Conservation (phyloP, 2,329 filamentous ascomycete genomes). For the Monosporascus sp. region DNA sequence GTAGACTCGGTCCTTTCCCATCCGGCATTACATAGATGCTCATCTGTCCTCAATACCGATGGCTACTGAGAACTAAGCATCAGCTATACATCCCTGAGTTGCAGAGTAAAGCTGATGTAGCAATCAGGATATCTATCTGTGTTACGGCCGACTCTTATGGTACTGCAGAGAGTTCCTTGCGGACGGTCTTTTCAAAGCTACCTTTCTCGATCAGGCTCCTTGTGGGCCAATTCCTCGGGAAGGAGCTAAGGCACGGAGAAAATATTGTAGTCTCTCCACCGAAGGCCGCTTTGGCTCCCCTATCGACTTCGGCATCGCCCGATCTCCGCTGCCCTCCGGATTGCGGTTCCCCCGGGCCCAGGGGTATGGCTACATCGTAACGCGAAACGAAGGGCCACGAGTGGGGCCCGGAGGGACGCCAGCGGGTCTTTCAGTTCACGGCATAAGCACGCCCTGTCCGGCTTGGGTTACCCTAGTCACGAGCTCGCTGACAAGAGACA, state of each 20-base stretch:
- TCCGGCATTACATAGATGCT: no score
- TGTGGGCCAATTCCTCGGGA: neutral
- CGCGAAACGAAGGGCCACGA: slow-evolving; percentile 69
- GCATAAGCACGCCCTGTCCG: slow-evolving; percentile 74
- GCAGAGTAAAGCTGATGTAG: no score
- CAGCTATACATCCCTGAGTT: no score
- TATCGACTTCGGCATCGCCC: neutral
- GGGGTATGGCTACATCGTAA: slow-evolving; percentile 65
- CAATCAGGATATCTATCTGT: no score
- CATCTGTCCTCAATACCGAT: no score
- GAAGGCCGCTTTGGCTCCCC: neutral
- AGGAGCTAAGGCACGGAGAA: neutral
- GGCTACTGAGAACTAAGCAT: no score
- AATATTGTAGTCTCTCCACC: neutral
- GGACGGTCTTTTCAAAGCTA: no score
- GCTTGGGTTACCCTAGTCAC: slow-evolving; percentile 62
- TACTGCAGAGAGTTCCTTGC: no score
- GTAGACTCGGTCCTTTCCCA: no score
- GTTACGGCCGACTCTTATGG: no score
- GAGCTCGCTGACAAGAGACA: slow-evolving; percentile 61
- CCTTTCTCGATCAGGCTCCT: neutral
- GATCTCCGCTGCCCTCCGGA: slow-evolving; percentile 62
- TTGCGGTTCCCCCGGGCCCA: slow-evolving; percentile 61
- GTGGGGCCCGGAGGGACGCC: slow-evolving; percentile 68
- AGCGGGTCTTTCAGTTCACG: slow-evolving; percentile 70